Conservation (phyloP, 1,139 yeast genomes). For the Arxiozyma heterogenica region DNA sequence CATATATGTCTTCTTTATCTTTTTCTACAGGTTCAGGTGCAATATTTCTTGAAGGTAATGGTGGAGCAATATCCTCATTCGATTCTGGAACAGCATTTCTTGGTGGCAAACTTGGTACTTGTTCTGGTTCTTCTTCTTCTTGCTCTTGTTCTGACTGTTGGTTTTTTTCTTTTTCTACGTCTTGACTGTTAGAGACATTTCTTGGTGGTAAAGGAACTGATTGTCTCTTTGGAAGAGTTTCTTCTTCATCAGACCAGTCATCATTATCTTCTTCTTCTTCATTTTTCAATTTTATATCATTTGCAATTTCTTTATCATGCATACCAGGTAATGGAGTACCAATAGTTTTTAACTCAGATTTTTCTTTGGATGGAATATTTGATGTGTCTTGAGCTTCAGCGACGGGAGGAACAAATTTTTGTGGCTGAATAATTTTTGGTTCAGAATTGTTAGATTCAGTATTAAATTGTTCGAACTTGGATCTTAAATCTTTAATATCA, state of each 20-base stretch:
- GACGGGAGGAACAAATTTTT: slow-evolving; percentile 17
- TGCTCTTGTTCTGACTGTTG: slow-evolving; percentile 9
- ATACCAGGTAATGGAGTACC: slow-evolving; percentile 31
- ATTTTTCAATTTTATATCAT: slow-evolving; percentile 26
- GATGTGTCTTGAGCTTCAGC: slow-evolving; percentile 12
- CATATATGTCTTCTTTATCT: slow-evolving; percentile 7
- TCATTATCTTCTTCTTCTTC: slow-evolving; percentile 30
- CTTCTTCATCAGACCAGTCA: slow-evolving; percentile 26
- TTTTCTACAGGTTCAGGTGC: neutral
- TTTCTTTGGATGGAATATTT: neutral
- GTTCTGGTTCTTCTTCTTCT: slow-evolving; percentile 17
- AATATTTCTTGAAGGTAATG: slow-evolving; percentile 9
- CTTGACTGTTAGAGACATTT: slow-evolving; percentile 21
- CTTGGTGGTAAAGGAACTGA: slow-evolving; percentile 16
- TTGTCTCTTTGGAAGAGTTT: slow-evolving; percentile 17
- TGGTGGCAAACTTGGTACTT: slow-evolving; percentile 31
- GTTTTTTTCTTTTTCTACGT: slow-evolving; percentile 9
- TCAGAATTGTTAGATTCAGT: slow-evolving; percentile 11
- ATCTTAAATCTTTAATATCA: slow-evolving; percentile 30
- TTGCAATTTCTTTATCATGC: slow-evolving; percentile 19
- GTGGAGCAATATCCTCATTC: slow-evolving; percentile 13
- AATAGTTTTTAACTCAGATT: slow-evolving; percentile 14
- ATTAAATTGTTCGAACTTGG: slow-evolving; percentile 30
- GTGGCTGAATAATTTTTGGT: slow-evolving; percentile 26
- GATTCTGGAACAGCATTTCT: slow-evolving; percentile 17